Evolutionary conservation across 1,284 basidiomycete species (phyloP).

Genomic region (Cutaneotrichosporon sp.): DNA sequence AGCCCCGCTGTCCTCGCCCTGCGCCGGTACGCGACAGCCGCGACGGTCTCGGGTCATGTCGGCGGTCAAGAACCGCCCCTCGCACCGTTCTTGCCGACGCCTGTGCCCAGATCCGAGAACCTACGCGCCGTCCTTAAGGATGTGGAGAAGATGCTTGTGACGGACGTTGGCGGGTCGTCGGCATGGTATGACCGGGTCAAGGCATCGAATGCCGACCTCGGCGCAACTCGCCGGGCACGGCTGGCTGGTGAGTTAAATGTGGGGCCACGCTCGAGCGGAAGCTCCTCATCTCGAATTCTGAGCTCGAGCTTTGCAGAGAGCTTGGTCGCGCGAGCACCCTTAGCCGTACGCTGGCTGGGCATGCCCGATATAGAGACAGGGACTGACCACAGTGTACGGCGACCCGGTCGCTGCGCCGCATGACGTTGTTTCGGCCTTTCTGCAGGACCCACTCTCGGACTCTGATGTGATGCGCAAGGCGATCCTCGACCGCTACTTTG

Average conservation of each 20-base stretch:
- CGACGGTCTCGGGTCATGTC: not conserved
- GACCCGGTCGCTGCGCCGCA: slow-evolving; percentile 34
- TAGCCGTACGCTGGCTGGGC: not conserved
- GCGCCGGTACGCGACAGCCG: slow-evolving; percentile 6
- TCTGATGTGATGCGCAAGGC: slow-evolving; percentile 29
- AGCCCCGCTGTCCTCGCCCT: not conserved
- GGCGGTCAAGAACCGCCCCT: not conserved
- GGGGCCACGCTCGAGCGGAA: not conserved
- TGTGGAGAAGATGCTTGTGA: slow-evolving; percentile 27
- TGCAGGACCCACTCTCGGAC: slow-evolving; percentile 44
- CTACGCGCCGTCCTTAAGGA: slow-evolving; percentile 6
- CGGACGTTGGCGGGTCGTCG: slow-evolving; percentile 43
- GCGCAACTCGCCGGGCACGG: slow-evolving; percentile 20
- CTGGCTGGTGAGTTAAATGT: slow-evolving; percentile 35
- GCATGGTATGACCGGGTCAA: slow-evolving; percentile 36
- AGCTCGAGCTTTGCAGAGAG: not conserved
- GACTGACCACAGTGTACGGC: slow-evolving; percentile 37
- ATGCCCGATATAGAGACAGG: not conserved
- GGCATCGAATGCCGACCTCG: slow-evolving; percentile 27
- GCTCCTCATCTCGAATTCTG: not conserved
- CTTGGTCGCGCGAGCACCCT: not conserved
- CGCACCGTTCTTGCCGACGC: not conserved
- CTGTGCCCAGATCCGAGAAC: slow-evolving; percentile 6
- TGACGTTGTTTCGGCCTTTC: slow-evolving; percentile 45
- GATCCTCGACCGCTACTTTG: slow-evolving; percentile 30